Percentiles rank a stretch among this genome's conserved stretches.
These are phyloP conservation scores for Chrysoporthe deuterocubensis DNA, from an alignment of 2,329 filamentous ascomycete species.

Conservation along the genomic window DNA sequence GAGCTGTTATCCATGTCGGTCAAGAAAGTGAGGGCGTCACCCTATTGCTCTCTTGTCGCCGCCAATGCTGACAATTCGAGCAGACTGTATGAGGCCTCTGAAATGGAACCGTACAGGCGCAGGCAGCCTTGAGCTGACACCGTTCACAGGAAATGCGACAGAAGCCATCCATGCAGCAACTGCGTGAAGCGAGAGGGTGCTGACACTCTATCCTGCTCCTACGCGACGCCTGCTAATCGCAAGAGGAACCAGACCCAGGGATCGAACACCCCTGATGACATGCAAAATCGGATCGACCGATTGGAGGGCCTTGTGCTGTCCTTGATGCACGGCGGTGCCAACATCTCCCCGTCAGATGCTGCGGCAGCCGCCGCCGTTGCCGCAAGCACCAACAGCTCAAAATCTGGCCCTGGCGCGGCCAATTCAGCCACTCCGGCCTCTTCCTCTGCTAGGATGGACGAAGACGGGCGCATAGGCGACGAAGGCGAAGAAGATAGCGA, in stretches of 20 bases:
- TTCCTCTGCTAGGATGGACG: constrained; percentile 55
- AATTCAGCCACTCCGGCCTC: constrained; percentile 49
- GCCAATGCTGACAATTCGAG: constrained; percentile 39
- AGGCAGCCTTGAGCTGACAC: neutral
- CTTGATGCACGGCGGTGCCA: constrained; percentile 84
- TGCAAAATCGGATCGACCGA: constrained; percentile 97
- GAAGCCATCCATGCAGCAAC: constrained; percentile 89
- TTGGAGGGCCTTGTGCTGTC: constrained; percentile 90
- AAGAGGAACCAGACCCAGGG: constrained; percentile 72
- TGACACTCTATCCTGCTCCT: constrained; percentile 80
- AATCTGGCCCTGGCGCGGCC: constrained; percentile 38
- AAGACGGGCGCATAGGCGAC: constrained; percentile 55
- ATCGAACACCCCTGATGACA: constrained; percentile 78
- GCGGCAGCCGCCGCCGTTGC: constrained; percentile 38
- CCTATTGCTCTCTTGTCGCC: constrained; percentile 18
- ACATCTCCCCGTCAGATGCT: constrained; percentile 44
- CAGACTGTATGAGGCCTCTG: constrained; percentile 36
- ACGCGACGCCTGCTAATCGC: constrained; percentile 71
- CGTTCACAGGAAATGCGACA: constrained; percentile 83
- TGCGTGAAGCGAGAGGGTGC: constrained; percentile 89
- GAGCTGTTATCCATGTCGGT: constrained; percentile 88
- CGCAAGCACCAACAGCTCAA: constrained; percentile 35
- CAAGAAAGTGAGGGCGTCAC: constrained; percentile 72
- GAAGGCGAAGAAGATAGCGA: constrained; percentile 68
- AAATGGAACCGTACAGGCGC: neutral